These are phyloP conservation scores for Stentor coeruleus DNA, from an alignment of 73 alveolate genomes.

Conservation along the genomic window DNA sequence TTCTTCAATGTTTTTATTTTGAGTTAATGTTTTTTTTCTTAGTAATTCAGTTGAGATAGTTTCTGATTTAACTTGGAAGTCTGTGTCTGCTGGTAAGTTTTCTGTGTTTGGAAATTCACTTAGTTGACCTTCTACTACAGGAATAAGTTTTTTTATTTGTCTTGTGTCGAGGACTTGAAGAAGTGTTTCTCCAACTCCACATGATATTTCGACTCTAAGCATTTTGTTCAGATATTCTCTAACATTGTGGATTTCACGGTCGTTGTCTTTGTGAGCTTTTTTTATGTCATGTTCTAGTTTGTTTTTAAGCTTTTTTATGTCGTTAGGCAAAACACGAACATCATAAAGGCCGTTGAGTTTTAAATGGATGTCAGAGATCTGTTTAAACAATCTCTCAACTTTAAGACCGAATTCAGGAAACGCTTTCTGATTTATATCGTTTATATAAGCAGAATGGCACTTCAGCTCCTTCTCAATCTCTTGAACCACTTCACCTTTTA, in stretches of 20 bases:
- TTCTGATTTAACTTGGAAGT: neutral
- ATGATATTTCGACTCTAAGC: neutral
- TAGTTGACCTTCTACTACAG: neutral
- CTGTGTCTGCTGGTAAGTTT: too few relatives aligned
- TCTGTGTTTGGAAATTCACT: neutral
- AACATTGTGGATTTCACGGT: neutral
- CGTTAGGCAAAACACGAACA: neutral
- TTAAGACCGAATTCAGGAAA: neutral
- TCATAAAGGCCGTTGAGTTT: neutral
- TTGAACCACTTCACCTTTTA: neutral
- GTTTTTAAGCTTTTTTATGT: neutral
- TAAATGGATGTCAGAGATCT: neutral
- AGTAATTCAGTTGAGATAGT: neutral
- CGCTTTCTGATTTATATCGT: neutral
- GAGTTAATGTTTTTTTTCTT: neutral
- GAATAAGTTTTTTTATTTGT: neutral
- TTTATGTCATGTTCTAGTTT: neutral
- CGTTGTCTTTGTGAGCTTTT: neutral
- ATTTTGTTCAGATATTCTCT: neutral
- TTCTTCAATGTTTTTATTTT: neutral
- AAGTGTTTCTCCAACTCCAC: neutral
- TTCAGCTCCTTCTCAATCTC: neutral
- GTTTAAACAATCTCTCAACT: neutral
- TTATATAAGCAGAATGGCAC: neutral
- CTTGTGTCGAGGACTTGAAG: constrained; percentile 2